These are phyloP conservation scores for Psilocybe subaeruginosa DNA, from an alignment of 768 basidiomycete species.

Conservation along the genomic window DNA sequence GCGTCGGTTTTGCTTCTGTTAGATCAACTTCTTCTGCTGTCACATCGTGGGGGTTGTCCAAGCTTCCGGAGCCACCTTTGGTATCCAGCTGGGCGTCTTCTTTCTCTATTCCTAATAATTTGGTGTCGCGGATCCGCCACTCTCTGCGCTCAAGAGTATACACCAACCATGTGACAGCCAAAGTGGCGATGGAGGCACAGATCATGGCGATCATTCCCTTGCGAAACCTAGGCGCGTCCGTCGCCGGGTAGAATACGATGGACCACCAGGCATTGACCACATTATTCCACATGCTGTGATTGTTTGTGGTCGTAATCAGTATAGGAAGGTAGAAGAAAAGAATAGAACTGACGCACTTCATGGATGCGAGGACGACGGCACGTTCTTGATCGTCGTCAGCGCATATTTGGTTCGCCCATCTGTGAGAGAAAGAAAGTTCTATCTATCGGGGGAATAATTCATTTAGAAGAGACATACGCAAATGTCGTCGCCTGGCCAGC, in stretches of 20 bases:
- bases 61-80: not conserved
- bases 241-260: conserved; percentile 73
- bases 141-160: conserved; percentile 54
- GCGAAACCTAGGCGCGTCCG: conserved; percentile 66
- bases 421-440: conserved; percentile 20
- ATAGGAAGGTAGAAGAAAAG: not conserved
- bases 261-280: conserved; percentile 73
- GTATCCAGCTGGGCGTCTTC: not conserved
- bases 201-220: conserved; percentile 77
- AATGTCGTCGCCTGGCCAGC: conserved; percentile 80
- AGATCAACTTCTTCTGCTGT: too few relatives aligned
- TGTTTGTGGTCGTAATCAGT: not conserved
- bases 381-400: conserved; percentile 73
- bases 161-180: conserved; percentile 56
- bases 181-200: conserved; percentile 56
- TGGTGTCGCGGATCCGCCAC: conserved; percentile 9
- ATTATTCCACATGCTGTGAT: conserved; percentile 67
- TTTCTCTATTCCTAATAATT: not conserved
- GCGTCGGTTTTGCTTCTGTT: too few relatives aligned
- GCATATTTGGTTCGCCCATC: conserved; percentile 82
- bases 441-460: not conserved
- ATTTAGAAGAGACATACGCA: conserved; percentile 45
- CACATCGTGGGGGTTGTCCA: not conserved
- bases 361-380: conserved; percentile 69
- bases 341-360: conserved; percentile 55